phyloP scores from a whole-genome alignment of 2,329 filamentous ascomycete species.

The Fusarium coffeatum region DNA sequence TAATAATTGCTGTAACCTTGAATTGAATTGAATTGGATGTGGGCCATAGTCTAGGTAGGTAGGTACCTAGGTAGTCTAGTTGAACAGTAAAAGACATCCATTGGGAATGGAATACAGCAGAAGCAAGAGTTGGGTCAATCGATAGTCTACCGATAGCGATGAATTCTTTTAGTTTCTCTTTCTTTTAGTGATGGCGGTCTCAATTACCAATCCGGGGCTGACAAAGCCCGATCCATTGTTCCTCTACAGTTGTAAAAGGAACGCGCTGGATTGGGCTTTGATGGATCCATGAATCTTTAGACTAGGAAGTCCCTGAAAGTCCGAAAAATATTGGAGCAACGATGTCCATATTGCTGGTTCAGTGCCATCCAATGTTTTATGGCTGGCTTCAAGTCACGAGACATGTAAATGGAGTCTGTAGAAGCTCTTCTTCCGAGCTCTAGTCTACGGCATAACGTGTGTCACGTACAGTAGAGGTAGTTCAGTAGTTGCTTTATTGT shows the following conservation, averaged over 20 bases:
- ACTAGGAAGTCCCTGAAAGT: neutral
- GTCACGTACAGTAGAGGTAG: neutral
- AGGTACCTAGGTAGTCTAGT: too few relatives aligned
- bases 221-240: slow-evolving; percentile 31
- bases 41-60: neutral
- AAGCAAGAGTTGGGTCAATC: neutral
- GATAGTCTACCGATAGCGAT: neutral
- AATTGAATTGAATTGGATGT: neutral
- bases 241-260: too few relatives aligned
- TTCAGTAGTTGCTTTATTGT: neutral
- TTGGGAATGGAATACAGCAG: neutral
- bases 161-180: neutral
- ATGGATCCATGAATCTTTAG: slow-evolving; percentile 14
- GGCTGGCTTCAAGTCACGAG: neutral
- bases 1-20: neutral
- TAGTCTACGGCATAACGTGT: neutral
- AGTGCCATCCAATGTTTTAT: neutral
- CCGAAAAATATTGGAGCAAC: neutral
- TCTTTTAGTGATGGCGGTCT: slow-evolving; percentile 9
- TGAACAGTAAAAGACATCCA: neutral
- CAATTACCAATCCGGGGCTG: slow-evolving; percentile 28
- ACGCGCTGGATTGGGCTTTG: neutral
- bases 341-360: neutral
- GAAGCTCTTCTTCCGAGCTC: neutral
- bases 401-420: neutral